Base-by-base conservation (phyloP, 2,329 filamentous ascomycete species). In the Fusarium miscanthi region DNA sequence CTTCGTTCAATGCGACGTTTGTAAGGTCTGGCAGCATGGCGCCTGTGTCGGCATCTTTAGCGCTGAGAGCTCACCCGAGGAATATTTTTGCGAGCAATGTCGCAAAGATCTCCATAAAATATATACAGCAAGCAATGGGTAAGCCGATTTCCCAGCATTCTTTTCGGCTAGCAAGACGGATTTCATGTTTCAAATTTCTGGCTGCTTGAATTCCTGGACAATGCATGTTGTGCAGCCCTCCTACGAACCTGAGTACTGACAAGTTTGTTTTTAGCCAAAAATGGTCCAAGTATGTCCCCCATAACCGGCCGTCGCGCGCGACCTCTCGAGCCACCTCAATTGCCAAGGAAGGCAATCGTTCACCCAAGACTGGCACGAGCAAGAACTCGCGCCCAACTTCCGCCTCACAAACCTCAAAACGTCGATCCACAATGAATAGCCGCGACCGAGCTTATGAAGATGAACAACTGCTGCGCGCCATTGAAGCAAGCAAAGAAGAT, bases 11-110 rank as follows among this genome's bases (percentile, higher is more conserved):
- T 99, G 96, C 88, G 96, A 98, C 83, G 87, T 93, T 73, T 99
- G 96, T 86, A 97, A 97, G 81, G 96, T 98, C 72, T 99, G 95
- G 96, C 96, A 99, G 82, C 96, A 99, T 81, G 96, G 96, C 78
- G 95, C 95, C 68, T 99, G 96, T 80, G 95, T 99, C 66, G 95
- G 96, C 68, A 97, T 99, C 78, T 94, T 97, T 85, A 96, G 96
- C 75, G 95, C 97, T 82, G 92, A 93, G 75, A 92, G 93, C 81
- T 95, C 94, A 74, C 96, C 96, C 14, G 95, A 98, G 60, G 95
- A 98, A 82, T 99, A 99, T 85, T 99, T 96, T 80, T 99, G 96
- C 84, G 96, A 99, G 84, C 89, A 94, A 81, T 99, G 96, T 84
- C 91, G 93, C 74, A 94, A 94, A 80, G 94, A 97, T 80, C 87